Percentiles rank a stretch among this genome's conserved stretches.
phyloP scores from a whole-genome alignment of 331 rosid genomes.

The Ulmus americana region DNA sequence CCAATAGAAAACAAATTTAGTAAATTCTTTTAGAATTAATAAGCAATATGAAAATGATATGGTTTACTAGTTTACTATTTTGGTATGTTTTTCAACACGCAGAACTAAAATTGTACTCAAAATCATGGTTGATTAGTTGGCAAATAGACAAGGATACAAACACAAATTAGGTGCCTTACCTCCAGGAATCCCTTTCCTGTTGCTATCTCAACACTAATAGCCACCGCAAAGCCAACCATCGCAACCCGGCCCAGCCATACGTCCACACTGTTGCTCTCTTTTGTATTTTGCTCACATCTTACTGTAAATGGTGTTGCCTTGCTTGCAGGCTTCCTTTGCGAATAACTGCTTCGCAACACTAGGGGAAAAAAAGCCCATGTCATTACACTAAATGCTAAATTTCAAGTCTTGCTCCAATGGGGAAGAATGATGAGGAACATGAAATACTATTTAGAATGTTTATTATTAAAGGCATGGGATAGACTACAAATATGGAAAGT shows the following conservation, averaged over 20 bases:
- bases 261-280: slow-evolving; percentile 59
- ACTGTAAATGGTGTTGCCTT: slow-evolving; percentile 51
- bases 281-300: slow-evolving; percentile 64
- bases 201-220: slow-evolving; percentile 64
- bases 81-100: too few species aligned
- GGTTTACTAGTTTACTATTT: too few species aligned
- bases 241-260: slow-evolving; percentile 84
- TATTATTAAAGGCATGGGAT: neutral
- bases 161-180: slow-evolving; percentile 33
- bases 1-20: too few species aligned
- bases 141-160: neutral
- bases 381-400: neutral
- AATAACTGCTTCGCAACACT: slow-evolving; percentile 42
- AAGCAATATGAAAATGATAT: too few species aligned
- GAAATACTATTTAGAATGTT: neutral
- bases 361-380: slow-evolving; percentile 15
- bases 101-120: neutral
- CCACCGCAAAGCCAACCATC: slow-evolving; percentile 84
- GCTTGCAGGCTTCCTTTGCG: slow-evolving; percentile 31
- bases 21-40: too few species aligned
- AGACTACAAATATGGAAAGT: neutral
- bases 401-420: neutral
- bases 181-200: slow-evolving; percentile 90
- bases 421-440: neutral
- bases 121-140: slow-evolving; percentile 14